These are phyloP conservation scores for Daldinia vernicosa DNA, from an alignment of 495 filamentous ascomycete genomes.

Conservation along the genomic window DNA sequence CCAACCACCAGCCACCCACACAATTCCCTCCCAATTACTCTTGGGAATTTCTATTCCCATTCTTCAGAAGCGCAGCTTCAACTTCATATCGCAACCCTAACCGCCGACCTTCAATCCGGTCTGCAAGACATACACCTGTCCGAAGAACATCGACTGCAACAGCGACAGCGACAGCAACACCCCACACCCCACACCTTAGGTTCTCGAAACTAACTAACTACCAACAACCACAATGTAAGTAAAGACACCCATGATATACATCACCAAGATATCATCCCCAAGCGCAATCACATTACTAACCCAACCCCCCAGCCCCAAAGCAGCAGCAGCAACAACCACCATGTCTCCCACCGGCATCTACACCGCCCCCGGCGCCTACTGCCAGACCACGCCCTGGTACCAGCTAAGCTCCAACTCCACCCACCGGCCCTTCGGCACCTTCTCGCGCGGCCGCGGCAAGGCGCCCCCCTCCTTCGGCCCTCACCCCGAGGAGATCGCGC, in stretches of 20 bases:
- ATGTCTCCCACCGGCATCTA: not conserved
- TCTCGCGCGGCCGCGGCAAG: not conserved
- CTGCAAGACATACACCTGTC: too few species aligned
- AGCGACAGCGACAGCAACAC: not conserved
- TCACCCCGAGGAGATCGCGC: not conserved
- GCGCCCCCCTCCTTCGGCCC: not conserved
- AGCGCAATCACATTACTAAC: too few species aligned
- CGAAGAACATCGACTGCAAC: too few species aligned
- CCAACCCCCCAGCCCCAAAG: too few species aligned
- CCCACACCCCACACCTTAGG: not conserved
- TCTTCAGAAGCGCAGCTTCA: not conserved
- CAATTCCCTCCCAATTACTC: not conserved
- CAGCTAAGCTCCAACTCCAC: not conserved
- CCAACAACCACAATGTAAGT: not conserved
- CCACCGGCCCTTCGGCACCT: constrained; percentile 25
- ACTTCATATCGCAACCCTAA: not conserved
- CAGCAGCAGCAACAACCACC: not conserved
- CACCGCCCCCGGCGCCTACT: constrained; percentile 9
- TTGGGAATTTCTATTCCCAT: not conserved
- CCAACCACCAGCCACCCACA: not conserved
- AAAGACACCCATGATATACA: too few species aligned
- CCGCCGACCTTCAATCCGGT: not conserved
- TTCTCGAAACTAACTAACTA: too few species aligned
- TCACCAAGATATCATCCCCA: too few species aligned
- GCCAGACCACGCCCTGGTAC: constrained; percentile 1